A percentile compares a stretch with the other conserved stretches of the same genome.
Evolutionary conservation across 345 rosid genomes (phyloP).

Genomic region (Citrus australasica): DNA sequence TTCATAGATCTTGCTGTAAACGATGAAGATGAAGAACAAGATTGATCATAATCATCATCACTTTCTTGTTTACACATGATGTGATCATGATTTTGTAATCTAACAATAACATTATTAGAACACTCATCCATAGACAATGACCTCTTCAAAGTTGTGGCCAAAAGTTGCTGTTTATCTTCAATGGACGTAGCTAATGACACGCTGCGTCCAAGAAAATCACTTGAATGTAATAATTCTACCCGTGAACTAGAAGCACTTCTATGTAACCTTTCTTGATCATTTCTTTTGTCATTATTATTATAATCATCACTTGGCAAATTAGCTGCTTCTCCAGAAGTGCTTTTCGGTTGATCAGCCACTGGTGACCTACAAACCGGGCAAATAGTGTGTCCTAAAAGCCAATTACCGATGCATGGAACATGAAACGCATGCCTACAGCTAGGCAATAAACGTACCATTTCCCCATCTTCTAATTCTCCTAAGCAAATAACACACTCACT

Average conservation of each 20-base stretch:
- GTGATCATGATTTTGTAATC: not conserved
- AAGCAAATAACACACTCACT: conserved; percentile 52
- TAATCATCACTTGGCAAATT: not conserved
- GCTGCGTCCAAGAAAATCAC: conserved; percentile 16
- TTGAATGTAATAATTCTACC: not conserved
- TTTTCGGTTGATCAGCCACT: not conserved
- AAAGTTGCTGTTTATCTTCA: conserved; percentile 10
- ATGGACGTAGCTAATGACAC: conserved; percentile 14
- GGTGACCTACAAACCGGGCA: conserved; percentile 68
- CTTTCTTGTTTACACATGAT: not conserved
- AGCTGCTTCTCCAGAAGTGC: not conserved
- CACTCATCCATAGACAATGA: conserved; percentile 42
- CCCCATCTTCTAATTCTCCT: conserved; percentile 48
- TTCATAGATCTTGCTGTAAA: conserved; percentile 10
- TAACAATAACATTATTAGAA: conserved; percentile 9
- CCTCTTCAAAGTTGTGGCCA: conserved; percentile 13
- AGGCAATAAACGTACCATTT: conserved; percentile 56
- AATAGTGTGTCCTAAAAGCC: conserved; percentile 56
- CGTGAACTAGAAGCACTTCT: not conserved
- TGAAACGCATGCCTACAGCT: conserved; percentile 72
- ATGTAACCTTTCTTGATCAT: not conserved
- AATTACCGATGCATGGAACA: conserved; percentile 59
- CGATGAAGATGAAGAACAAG: conserved; percentile 5
- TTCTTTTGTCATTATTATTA: not conserved
- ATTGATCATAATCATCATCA: not conserved